phyloP scores from a whole-genome alignment of 108 stramenopile genomes.

The Nitzschia putrida region DNA sequence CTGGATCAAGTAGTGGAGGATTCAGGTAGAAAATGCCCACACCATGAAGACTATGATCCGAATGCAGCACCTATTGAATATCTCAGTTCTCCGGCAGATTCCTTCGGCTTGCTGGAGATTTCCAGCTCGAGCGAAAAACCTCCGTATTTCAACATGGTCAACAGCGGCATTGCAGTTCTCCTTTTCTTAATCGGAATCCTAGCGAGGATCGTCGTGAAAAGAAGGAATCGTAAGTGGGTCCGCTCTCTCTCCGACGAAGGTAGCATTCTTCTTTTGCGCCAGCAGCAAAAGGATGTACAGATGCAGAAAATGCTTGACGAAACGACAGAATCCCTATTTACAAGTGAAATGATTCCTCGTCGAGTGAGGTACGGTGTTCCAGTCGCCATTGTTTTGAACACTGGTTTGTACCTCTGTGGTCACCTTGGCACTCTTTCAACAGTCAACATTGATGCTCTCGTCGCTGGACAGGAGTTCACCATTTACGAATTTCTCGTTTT shows the following conservation, averaged over 20 bases:
- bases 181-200: slow-evolving; percentile 22
- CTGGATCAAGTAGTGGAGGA: slow-evolving; percentile 27
- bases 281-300: slow-evolving; percentile 28
- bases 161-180: slow-evolving; percentile 25
- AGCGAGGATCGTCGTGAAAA: slow-evolving; percentile 7
- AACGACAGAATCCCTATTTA: slow-evolving; percentile 49
- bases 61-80: neutral
- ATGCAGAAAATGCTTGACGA: slow-evolving; percentile 44
- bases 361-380: slow-evolving; percentile 56
- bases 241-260: slow-evolving; percentile 31
- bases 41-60: slow-evolving; percentile 33
- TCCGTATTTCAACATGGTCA: slow-evolving; percentile 43
- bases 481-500: slow-evolving; percentile 66
- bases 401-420: slow-evolving; percentile 61
- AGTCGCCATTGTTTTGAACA: slow-evolving; percentile 52
- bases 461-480: slow-evolving; percentile 60
- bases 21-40: slow-evolving; percentile 36
- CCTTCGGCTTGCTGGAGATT: slow-evolving; percentile 18
- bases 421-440: slow-evolving; percentile 58
- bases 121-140: slow-evolving; percentile 12
- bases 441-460: slow-evolving; percentile 50
- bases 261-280: slow-evolving; percentile 16
- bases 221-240: slow-evolving; percentile 36
- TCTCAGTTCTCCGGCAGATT: slow-evolving; percentile 7
- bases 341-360: slow-evolving; percentile 40